These are phyloP conservation scores for Hypericum androsaemum DNA, from an alignment of 345 rosid genomes.

Conservation along the genomic window DNA sequence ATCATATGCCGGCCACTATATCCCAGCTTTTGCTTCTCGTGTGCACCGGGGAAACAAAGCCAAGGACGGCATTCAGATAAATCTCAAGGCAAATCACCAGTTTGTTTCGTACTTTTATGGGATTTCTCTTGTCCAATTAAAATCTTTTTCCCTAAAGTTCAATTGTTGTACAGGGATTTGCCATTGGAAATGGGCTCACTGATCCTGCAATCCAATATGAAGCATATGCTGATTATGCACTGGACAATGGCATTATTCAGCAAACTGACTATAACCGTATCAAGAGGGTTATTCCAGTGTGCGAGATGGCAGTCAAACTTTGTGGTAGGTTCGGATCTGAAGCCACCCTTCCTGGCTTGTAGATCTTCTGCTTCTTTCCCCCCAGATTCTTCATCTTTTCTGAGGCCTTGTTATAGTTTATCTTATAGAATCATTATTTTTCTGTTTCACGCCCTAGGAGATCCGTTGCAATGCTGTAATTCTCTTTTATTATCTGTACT, in stretches of 20 bases:
- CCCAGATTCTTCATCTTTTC: background rate
- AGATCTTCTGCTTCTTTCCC: too few relatives aligned
- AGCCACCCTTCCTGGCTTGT: background rate
- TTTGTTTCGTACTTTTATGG: background rate
- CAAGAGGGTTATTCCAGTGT: constrained; percentile 71
- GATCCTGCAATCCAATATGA: constrained; percentile 86
- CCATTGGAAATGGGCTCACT: constrained; percentile 97
- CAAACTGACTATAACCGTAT: constrained; percentile 47
- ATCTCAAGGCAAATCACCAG: constrained; percentile 55
- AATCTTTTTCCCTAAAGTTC: constrained; percentile 11
- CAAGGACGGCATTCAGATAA: constrained; percentile 74
- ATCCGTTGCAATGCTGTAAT: constrained; percentile 3
- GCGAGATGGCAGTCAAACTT: constrained; percentile 79
- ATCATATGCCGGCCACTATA: constrained; percentile 99
- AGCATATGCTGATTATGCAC: constrained; percentile 91
- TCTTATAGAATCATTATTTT: background rate
- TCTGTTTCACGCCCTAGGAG: background rate
- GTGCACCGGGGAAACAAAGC: constrained; percentile 89
- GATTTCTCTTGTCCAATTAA: background rate
- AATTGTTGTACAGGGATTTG: constrained; percentile 64
- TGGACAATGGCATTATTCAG: constrained; percentile 70
- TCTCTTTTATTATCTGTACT: constrained; percentile 2
- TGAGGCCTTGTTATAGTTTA: too few relatives aligned
- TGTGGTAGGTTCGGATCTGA: constrained; percentile 47
- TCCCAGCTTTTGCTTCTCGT: constrained; percentile 93